Percentiles rank a stretch among this genome's conserved stretches.
phyloP scores from a whole-genome alignment of 352 stramenopile genomes.

The Globisporangium apiculatum region DNA sequence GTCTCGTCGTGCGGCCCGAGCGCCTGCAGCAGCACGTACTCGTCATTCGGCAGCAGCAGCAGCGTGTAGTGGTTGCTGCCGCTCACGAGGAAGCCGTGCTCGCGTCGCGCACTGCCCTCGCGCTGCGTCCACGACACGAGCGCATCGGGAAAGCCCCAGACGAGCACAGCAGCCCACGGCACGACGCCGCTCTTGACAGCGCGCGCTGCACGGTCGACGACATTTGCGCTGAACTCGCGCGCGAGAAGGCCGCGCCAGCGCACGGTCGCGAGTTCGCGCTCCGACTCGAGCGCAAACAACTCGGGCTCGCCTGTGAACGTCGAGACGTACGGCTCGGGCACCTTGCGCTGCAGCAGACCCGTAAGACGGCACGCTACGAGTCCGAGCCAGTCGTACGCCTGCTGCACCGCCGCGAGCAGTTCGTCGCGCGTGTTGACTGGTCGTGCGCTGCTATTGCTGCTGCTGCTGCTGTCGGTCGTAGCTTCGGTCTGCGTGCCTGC shows the following conservation, averaged over 20 bases:
- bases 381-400: conserved; percentile 73
- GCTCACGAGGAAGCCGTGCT: conserved; percentile 73
- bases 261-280: conserved; percentile 38
- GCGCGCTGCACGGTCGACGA: conserved; percentile 44
- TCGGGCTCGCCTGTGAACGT: conserved; percentile 44
- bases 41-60: conserved; percentile 53
- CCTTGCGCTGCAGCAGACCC: conserved; percentile 38
- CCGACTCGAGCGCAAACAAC: conserved; percentile 25
- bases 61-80: conserved; percentile 76
- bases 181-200: conserved; percentile 36
- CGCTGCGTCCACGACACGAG: conserved; percentile 63
- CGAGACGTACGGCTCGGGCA: conserved; percentile 74
- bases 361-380: conserved; percentile 57
- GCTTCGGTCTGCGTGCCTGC: background rate
- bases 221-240: conserved; percentile 36
- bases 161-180: conserved; percentile 63
- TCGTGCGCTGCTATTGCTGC: background rate
- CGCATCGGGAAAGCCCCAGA: conserved; percentile 75
- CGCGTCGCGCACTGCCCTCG: conserved; percentile 23
- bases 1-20: conserved; percentile 63
- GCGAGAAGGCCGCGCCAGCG: conserved; percentile 73
- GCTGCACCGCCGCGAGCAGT: conserved; percentile 32
- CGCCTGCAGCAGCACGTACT: conserved; percentile 69
- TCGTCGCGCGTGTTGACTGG: conserved; percentile 3
- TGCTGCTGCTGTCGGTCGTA: conserved; percentile 10